These are phyloP conservation scores for Tetracentron sinense DNA, from an alignment of 164 flowering plant genomes.

Conservation along the genomic window DNA sequence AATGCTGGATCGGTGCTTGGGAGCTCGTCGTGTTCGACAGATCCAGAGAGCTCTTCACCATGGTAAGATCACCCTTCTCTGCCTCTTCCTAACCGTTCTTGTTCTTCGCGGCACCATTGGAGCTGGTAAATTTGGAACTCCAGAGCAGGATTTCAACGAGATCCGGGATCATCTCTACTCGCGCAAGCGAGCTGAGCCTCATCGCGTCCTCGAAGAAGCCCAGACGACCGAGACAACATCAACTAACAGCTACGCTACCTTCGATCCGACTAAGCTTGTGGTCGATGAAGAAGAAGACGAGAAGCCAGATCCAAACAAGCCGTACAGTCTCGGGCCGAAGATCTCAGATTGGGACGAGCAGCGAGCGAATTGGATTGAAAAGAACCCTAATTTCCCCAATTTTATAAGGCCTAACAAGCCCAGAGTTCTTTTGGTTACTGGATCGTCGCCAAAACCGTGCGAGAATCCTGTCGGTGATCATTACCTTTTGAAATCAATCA, in stretches of 20 bases:
- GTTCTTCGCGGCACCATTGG: constrained; percentile 84
- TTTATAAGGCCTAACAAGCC: constrained; percentile 53
- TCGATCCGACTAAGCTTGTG: constrained; percentile 40
- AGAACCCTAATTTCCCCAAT: constrained; percentile 51
- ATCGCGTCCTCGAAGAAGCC: constrained; percentile 55
- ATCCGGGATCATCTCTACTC: constrained; percentile 41
- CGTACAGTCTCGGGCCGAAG: constrained; percentile 60
- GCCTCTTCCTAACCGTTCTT: constrained; percentile 60
- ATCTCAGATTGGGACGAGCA: constrained; percentile 76
- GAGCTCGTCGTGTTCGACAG: constrained; percentile 44
- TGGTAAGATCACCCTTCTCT: constrained; percentile 54
- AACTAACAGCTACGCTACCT: constrained; percentile 30
- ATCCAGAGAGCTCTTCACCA: constrained; percentile 51
- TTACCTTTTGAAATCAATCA: constrained; percentile 65
- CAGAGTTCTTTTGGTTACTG: constrained; percentile 65
- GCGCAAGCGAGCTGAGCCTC: constrained; percentile 45
- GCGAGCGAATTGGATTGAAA: constrained; percentile 44
- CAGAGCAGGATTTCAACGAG: constrained; percentile 63
- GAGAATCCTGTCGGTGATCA: constrained; percentile 84
- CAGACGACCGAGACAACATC: constrained; percentile 15
- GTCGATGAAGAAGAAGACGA: constrained; percentile 46
- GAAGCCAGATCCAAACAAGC: constrained; percentile 47
- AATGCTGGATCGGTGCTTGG: constrained; percentile 45
- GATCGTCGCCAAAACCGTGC: constrained; percentile 76
- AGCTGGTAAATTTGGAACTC: constrained; percentile 82